Percentiles rank a stretch among this genome's conserved stretches.
These are phyloP conservation scores for Lathyrus oleraceus DNA, from an alignment of 306 rosid genomes.

Conservation along the genomic window DNA sequence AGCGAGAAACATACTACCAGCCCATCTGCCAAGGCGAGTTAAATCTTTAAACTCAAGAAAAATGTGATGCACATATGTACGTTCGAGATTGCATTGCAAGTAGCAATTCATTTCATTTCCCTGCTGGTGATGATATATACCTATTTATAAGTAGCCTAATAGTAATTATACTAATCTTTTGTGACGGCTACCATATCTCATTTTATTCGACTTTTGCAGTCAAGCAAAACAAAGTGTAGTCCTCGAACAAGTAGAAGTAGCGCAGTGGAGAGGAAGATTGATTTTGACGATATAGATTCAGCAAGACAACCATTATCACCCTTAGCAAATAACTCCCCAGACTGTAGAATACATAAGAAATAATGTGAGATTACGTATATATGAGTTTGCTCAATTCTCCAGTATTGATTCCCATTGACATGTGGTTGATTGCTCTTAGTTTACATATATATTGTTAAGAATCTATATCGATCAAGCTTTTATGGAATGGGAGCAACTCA, in stretches of 20 bases:
- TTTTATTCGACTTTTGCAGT: slow-evolving; percentile 52
- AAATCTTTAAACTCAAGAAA: slow-evolving; percentile 17
- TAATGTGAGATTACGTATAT: slow-evolving; percentile 18
- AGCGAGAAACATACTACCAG: slow-evolving; percentile 59
- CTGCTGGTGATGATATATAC: neutral
- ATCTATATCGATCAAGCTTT: slow-evolving; percentile 22
- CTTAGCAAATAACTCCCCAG: slow-evolving; percentile 63
- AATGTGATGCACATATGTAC: neutral
- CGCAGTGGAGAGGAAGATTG: slow-evolving; percentile 63
- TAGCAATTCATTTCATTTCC: neutral
- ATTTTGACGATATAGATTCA: slow-evolving; percentile 54
- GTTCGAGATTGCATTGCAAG: neutral
- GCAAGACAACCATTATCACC: slow-evolving; percentile 80
- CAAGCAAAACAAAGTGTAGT: slow-evolving; percentile 81
- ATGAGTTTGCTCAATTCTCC: slow-evolving; percentile 1
- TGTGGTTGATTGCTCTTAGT: neutral
- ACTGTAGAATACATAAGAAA: slow-evolving; percentile 61
- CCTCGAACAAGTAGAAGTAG: slow-evolving; percentile 52
- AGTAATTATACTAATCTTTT: neutral
- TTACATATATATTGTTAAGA: slow-evolving; percentile 30
- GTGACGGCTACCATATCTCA: neutral
- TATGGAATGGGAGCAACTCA: slow-evolving; percentile 33
- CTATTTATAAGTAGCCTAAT: slow-evolving; percentile 11
- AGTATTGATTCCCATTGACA: slow-evolving; percentile 19
- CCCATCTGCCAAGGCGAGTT: slow-evolving; percentile 65